Conservation (phyloP, 371 early-diverging fungal species). For the Apophysomyces trapeziformis region DNA sequence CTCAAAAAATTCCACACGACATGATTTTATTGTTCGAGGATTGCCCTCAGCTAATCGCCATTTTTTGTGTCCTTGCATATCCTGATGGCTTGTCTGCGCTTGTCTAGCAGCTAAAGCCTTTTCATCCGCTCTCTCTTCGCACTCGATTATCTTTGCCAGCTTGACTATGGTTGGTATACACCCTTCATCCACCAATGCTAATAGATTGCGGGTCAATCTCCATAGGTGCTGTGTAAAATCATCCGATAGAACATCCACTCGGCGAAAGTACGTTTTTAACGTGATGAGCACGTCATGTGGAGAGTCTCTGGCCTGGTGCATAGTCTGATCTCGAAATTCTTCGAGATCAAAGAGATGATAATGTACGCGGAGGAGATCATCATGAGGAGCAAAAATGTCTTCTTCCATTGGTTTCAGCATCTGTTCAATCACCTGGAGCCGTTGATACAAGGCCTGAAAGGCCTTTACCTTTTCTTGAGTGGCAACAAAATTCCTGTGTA, state of each 20-base stretch:
- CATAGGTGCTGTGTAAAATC: conserved; percentile 89
- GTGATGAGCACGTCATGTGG: conserved; percentile 82
- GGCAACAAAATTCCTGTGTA: conserved; percentile 91
- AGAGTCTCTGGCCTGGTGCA: conserved; percentile 76
- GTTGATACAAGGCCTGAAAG: conserved; percentile 84
- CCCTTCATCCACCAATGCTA: conserved; percentile 75
- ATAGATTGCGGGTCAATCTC: conserved; percentile 75
- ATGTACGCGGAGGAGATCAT: conserved; percentile 84
- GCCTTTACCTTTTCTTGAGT: conserved; percentile 84
- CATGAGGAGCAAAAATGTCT: conserved; percentile 68
- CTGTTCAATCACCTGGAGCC: conserved; percentile 71
- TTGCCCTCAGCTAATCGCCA: conserved; percentile 61
- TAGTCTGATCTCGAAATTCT: conserved; percentile 81
- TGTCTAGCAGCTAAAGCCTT: conserved; percentile 65
- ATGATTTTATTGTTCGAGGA: conserved; percentile 71
- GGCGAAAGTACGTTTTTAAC: conserved; percentile 79
- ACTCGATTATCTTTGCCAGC: conserved; percentile 90
- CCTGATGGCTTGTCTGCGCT: conserved; percentile 61
- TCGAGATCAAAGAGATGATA: conserved; percentile 87
- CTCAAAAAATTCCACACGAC: conserved; percentile 79
- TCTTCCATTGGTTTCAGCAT: conserved; percentile 74
- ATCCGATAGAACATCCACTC: conserved; percentile 77
- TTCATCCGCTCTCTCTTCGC: conserved; percentile 88
- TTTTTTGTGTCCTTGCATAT: conserved; percentile 57
- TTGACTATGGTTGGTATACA: conserved; percentile 78